phyloP scores from a whole-genome alignment of 163 green algal species.

The Coccomyxa subellipsoidea region DNA sequence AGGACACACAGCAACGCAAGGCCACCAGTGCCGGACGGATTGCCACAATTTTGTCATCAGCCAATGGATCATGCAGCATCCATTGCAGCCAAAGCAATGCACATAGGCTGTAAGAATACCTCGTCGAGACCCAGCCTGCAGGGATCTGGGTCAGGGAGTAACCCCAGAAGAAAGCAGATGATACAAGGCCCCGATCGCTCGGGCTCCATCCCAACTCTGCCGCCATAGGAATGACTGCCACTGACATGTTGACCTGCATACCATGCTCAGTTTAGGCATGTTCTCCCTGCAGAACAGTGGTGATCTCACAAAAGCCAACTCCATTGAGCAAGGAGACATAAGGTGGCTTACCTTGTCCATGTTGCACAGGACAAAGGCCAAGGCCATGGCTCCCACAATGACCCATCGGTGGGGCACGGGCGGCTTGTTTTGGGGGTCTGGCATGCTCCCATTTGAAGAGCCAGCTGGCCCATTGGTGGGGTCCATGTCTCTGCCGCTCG shows the following conservation, averaged over 20 bases:
- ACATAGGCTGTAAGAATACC: no score
- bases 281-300: neutral
- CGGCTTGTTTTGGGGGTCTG: neutral
- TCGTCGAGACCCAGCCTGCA: conserved; percentile 84
- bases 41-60: neutral
- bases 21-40: neutral
- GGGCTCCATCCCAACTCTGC: conserved; percentile 88
- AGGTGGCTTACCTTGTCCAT: conserved; percentile 77
- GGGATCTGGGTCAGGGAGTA: conserved; percentile 95
- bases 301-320: neutral
- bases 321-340: neutral
- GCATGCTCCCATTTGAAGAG: neutral
- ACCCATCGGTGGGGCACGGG: conserved; percentile 68
- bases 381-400: conserved; percentile 73
- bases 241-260: conserved; percentile 95
- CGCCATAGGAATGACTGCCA: conserved; percentile 97
- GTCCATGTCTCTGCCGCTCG: neutral
- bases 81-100: no score
- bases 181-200: conserved; percentile 85
- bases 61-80: neutral
- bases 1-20: no score
- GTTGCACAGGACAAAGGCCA: conserved; percentile 95
- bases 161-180: conserved; percentile 96
- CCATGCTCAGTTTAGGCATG: neutral
- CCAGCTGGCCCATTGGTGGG: neutral